Evolutionary conservation across 2,329 filamentous ascomycete species (phyloP), one percentile per base, ranked within the genome.

Genomic region (Drechmeria coniospora): DNA sequence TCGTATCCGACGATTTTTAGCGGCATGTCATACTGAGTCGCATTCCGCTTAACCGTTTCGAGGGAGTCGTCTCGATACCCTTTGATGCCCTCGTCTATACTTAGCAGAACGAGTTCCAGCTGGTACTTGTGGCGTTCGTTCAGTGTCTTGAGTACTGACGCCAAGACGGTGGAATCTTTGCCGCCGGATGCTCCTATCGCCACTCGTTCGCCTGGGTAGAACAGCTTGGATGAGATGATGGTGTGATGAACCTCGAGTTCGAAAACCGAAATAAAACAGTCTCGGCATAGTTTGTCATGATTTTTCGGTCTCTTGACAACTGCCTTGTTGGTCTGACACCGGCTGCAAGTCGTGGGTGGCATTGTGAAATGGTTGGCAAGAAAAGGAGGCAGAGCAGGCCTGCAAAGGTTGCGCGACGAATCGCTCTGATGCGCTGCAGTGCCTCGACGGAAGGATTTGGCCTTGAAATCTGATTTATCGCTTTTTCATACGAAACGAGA

Each of bases 101-200:
- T 92, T 23, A 98, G 65, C 1, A 98, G 63, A 0, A 92, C 69
- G 3, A 98, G 65, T 23, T 95, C 73, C 5, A 98, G 60, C 1
- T 79, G 81, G 50, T 95, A 95, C 38, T 76, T 63, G 49, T 94
- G 73, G 25, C 86, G 73, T 49, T 92, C 82, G 43, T 98, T 95
- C 3, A 98, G 62, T 0, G 84, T 93, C 52, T 94, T 94, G 28
- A 98, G 65, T 0, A 98, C 86, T 0, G 84, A 92, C 4, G 90
- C 90, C 8, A 98, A 65, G 0, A 98, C 90, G 0, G 90, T 98
- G 28, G 84, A 94, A 53, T 98, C 90, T 56, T 98, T 98, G 42
- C 90, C 90, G 30, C 90, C 90, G 1, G 86, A 94, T 26, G 92
- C 90, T 23, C 90, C 92, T 44, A 98, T 94, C 6, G 90, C 92